These are phyloP conservation scores for Candida ipomoeae DNA, from an alignment of 805 yeast species.

Conservation along the genomic window DNA sequence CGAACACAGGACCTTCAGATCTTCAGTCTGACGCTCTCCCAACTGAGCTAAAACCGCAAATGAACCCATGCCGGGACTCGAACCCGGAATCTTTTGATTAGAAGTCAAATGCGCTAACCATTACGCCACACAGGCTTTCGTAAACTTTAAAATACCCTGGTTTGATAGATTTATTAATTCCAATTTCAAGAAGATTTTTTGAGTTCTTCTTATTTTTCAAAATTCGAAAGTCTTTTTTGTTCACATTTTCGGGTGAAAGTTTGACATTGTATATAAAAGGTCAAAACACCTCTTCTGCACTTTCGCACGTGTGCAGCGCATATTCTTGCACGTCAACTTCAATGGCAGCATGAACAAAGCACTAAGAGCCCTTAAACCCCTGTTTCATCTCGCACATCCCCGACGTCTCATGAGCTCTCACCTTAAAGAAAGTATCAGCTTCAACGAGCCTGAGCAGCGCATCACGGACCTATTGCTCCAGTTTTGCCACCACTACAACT, in stretches of 20 bases:
- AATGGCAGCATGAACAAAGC: background rate
- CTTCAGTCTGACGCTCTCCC: conserved; percentile 33
- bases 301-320: conserved; percentile 3
- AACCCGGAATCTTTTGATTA: too few relatives aligned
- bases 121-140: conserved; percentile 20
- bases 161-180: background rate
- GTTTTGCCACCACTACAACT: conserved; percentile 38
- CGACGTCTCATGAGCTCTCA: background rate
- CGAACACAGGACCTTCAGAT: conserved; percentile 21
- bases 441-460: conserved; percentile 40
- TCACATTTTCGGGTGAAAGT: background rate
- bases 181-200: too few relatives aligned
- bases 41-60: conserved; percentile 28
- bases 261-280: too few relatives aligned
- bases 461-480: conserved; percentile 39
- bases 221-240: background rate
- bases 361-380: background rate
- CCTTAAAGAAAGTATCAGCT: conserved; percentile 17
- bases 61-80: conserved; percentile 21
- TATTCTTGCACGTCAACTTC: background rate
- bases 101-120: conserved; percentile 15
- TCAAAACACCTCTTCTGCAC: background rate
- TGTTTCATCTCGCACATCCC: background rate
- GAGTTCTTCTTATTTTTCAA: background rate
- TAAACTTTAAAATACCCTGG: background rate